These are phyloP conservation scores for Helminthosporium solani DNA, from an alignment of 2,329 filamentous ascomycete species.

Conservation along the genomic window DNA sequence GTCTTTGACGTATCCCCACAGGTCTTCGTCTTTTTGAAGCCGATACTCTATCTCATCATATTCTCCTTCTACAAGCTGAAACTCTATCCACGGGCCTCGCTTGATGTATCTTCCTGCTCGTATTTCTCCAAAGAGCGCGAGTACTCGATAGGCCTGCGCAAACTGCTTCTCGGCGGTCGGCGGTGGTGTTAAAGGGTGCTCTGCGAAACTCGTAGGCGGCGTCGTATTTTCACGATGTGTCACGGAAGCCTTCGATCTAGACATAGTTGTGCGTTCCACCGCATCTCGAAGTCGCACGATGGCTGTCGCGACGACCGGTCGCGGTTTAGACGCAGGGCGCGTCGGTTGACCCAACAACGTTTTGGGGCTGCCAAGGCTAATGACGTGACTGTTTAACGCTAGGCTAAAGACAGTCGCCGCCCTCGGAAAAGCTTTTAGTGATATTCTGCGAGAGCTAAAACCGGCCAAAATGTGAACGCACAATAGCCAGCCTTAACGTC, in stretches of 20 bases:
- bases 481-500: too few relatives aligned
- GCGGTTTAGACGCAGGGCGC: too few relatives aligned
- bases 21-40: constrained; percentile 9
- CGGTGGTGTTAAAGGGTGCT: constrained; percentile 15
- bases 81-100: constrained; percentile 11
- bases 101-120: constrained; percentile 9
- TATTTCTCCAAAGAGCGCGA: constrained; percentile 14
- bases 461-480: too few relatives aligned
- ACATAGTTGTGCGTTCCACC: constrained; percentile 15
- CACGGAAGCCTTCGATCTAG: constrained; percentile 5
- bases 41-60: constrained; percentile 13
- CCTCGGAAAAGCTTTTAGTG: too few relatives aligned
- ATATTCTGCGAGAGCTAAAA: too few relatives aligned
- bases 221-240: constrained; percentile 14
- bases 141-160: constrained; percentile 10
- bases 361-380: too few relatives aligned
- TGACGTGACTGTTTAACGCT: too few relatives aligned
- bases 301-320: too few relatives aligned
- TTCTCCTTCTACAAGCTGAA: constrained; percentile 15
- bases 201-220: constrained; percentile 17
- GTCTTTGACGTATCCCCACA: constrained; percentile 10
- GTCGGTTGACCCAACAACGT: too few relatives aligned
- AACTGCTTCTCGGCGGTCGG: constrained; percentile 14
- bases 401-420: too few relatives aligned
- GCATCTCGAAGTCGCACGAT: constrained; percentile 16